Evolutionary conservation across 2,329 filamentous ascomycete species (phyloP).

Genomic region (Parafenestella ontariensis): DNA sequence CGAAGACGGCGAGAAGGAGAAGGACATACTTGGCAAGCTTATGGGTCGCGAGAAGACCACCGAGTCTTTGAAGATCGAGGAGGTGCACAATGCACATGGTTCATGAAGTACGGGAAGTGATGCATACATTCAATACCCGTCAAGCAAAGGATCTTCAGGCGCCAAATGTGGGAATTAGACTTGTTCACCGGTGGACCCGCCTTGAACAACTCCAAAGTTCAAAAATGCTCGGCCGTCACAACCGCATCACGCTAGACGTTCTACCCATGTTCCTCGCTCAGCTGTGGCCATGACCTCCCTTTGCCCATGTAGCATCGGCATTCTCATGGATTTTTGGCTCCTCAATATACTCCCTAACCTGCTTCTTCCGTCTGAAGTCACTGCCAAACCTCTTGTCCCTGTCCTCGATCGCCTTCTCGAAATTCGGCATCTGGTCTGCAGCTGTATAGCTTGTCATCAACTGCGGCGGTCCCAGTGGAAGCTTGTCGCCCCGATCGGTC

Average conservation of each 20-base stretch:
- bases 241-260: neutral
- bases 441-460: conserved; percentile 69
- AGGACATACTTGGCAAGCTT: conserved; percentile 47
- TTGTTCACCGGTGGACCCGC: neutral
- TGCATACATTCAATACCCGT: neutral
- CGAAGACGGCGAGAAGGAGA: conserved; percentile 31
- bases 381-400: conserved; percentile 63
- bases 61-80: neutral
- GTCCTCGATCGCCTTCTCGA: conserved; percentile 55
- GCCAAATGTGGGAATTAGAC: neutral
- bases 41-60: conserved; percentile 24
- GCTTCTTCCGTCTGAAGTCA: conserved; percentile 60
- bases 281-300: conserved; percentile 23
- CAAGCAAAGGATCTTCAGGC: neutral
- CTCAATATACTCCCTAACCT: conserved; percentile 61
- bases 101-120: neutral
- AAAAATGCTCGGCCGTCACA: neutral
- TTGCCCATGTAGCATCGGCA: conserved; percentile 59
- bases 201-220: neutral
- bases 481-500: conserved; percentile 72
- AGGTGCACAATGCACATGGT: neutral
- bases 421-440: conserved; percentile 56
- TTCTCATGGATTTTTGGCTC: conserved; percentile 56
- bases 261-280: neutral
- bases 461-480: conserved; percentile 67